These are phyloP conservation scores for Cryptosporidium meleagridis DNA, from an alignment of 169 alveolate species.

Conservation along the genomic window DNA sequence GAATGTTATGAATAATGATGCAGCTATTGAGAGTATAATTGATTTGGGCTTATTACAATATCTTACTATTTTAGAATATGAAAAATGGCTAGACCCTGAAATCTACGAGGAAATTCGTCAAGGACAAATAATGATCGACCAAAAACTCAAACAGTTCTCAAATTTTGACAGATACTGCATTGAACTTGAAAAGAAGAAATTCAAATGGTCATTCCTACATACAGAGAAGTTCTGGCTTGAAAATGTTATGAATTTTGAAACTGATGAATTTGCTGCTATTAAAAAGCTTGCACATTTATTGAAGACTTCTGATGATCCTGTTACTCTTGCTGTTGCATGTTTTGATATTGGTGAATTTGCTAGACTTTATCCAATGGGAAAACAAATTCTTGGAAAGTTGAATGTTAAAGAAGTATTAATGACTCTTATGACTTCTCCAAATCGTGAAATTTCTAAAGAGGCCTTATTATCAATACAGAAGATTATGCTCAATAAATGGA, in stretches of 20 bases:
- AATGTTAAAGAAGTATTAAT: constrained; percentile 86
- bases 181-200: constrained; percentile 83
- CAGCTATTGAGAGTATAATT: constrained; percentile 72
- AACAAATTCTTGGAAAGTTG: constrained; percentile 86
- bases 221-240: constrained; percentile 88
- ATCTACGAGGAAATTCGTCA: constrained; percentile 84
- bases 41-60: constrained; percentile 70
- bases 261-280: constrained; percentile 84
- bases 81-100: constrained; percentile 87
- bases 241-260: constrained; percentile 83
- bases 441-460: constrained; percentile 87
- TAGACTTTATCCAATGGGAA: constrained; percentile 88
- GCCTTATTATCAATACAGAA: constrained; percentile 90
- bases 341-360: constrained; percentile 92
- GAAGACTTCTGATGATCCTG: constrained; percentile 82
- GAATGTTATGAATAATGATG: constrained; percentile 72
- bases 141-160: constrained; percentile 79
- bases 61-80: constrained; percentile 84
- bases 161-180: constrained; percentile 85
- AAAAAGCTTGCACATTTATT: constrained; percentile 83
- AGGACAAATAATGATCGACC: constrained; percentile 82
- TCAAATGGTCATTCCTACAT: constrained; percentile 86
- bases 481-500: constrained; percentile 89
- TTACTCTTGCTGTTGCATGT: constrained; percentile 88
- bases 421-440: constrained; percentile 85